Base-by-base conservation (phyloP, 2,329 filamentous ascomycete genomes). In the Thelonectria olida region DNA sequence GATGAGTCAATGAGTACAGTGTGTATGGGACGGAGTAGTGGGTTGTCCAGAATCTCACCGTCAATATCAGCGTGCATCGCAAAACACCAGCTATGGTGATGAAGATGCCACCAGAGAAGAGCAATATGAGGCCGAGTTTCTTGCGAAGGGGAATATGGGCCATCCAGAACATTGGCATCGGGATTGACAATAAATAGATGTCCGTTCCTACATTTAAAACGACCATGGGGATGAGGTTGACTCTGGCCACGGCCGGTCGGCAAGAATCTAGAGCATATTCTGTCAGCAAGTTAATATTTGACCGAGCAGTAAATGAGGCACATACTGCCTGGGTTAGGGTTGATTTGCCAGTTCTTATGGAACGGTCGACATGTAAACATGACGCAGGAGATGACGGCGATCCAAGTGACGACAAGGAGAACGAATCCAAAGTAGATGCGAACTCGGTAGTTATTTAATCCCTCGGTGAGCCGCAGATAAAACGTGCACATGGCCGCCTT, bases 271-370 rank as follows among this genome's bases (percentile, higher is more conserved):
- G n/a, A 13, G 6, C 5, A 3, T 6, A 23, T 36, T 8, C 6
- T 9, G 17, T 54, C n/a, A 54, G 39, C 2, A 54, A n/a, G n/a
- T 31, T 20, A 17, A 12, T 2, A 5, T 13, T 27, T 8, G 3
- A 4, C 3, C 8, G 15, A 7, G 17, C 6, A 27, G 5, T 5
- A 20, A 20, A 20, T 5, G 23, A 19, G 31, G 25, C n/a, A 78
- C 81, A 67, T 70, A 84, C 82, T 81, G 5, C 84, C 84, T 6
- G 85, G 85, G 36, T 88, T 71, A 4, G 85, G 85, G 52, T 82
- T 74, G 38, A 88, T 85, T 69, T 88, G 84, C 84, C 85, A 88
- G 65, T 85, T 83, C 41, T 79, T 79, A 19, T 76, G 61, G 49
- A 87, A 78, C 0, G 85, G 84, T 27, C 76, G 75, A 64, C 85